phyloP scores from a whole-genome alignment of 176 grass and related monocot species.

The Carex myosuroides region DNA sequence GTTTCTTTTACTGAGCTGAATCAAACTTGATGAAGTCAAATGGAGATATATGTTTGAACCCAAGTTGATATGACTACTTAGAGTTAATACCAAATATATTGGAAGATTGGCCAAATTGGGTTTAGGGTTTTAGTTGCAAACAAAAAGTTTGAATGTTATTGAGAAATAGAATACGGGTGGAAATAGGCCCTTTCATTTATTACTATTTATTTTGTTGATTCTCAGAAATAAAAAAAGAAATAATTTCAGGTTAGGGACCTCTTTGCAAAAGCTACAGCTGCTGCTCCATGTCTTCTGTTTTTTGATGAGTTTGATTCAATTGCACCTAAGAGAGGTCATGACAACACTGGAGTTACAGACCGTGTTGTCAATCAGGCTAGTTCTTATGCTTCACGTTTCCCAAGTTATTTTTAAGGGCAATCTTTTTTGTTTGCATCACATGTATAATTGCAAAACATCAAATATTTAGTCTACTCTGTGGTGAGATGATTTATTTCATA shows the following conservation, averaged over 20 bases:
- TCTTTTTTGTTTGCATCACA: neutral
- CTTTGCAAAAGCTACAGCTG: slow-evolving; percentile 81
- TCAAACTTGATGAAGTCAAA: neutral
- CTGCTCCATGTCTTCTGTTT: slow-evolving; percentile 85
- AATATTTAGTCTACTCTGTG: neutral
- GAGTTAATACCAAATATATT: neutral
- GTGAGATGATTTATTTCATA: neutral
- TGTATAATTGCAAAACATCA: neutral
- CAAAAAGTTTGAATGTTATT: neutral
- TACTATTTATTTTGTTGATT: slow-evolving; percentile 2
- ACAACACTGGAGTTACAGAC: slow-evolving; percentile 88
- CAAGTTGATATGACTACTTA: neutral
- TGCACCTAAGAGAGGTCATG: slow-evolving; percentile 78
- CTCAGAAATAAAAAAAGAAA: neutral
- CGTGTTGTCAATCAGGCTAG: slow-evolving; percentile 97
- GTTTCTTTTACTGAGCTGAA: neutral
- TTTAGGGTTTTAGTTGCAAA: neutral
- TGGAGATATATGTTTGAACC: neutral
- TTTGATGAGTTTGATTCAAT: slow-evolving; percentile 98
- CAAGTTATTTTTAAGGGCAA: neutral
- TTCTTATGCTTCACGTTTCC: slow-evolving; percentile 14
- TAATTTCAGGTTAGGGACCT: slow-evolving; percentile 77
- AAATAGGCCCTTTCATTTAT: neutral
- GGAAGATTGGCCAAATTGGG: neutral
- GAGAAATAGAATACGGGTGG: neutral